phyloP scores from a whole-genome alignment of 768 basidiomycete genomes.

The Serendipita sp. region DNA sequence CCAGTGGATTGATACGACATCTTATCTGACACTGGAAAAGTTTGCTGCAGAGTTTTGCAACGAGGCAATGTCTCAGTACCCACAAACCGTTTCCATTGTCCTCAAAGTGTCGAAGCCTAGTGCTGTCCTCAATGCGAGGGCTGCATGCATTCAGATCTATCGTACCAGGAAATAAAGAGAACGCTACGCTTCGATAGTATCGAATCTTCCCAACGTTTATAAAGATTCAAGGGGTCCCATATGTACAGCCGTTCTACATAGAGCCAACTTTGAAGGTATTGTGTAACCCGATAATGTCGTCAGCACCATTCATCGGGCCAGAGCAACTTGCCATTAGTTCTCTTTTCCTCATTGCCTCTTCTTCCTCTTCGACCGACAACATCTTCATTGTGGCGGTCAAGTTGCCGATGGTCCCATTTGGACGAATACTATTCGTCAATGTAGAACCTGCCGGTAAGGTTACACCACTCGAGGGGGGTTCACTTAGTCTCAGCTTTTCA shows the following conservation, averaged over 20 bases:
- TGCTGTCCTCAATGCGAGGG: not conserved
- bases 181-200: too few species aligned
- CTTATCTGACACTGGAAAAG: not conserved
- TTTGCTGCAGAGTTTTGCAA: not conserved
- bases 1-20: not conserved
- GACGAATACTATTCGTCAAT: constrained; percentile 13
- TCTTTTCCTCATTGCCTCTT: constrained; percentile 13
- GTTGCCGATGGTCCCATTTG: constrained; percentile 13
- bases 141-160: not conserved
- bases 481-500: constrained; percentile 52
- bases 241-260: not conserved
- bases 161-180: not conserved
- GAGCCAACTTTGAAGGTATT: constrained; percentile 23
- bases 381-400: not conserved
- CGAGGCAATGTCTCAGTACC: not conserved
- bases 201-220: not conserved
- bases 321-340: constrained; percentile 15
- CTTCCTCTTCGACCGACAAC: constrained; percentile 11
- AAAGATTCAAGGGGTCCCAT: not conserved
- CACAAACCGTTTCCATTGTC: not conserved
- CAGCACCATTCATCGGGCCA: constrained; percentile 41
- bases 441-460: constrained; percentile 20
- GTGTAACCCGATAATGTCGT: constrained; percentile 65
- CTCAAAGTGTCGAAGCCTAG: not conserved
- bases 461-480: constrained; percentile 18